A percentile compares a stretch with the other conserved stretches of the same genome.
These are phyloP conservation scores for Geosmithia putterillii DNA, from an alignment of 2,329 filamentous ascomycete genomes.

Conservation along the genomic window DNA sequence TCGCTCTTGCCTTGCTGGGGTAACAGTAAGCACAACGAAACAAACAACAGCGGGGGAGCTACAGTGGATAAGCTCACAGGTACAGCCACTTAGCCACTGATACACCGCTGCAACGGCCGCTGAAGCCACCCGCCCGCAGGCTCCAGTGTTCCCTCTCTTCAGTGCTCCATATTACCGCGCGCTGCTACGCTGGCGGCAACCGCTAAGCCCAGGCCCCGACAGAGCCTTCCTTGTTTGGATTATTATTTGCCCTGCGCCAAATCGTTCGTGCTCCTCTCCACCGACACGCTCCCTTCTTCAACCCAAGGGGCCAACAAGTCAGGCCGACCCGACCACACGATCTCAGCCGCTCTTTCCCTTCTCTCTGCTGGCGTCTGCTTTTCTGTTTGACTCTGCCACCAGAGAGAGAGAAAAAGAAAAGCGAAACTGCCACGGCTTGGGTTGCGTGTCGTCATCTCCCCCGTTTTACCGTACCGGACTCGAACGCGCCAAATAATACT, in stretches of 20 bases:
- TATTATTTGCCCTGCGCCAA: background rate
- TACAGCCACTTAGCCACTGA: too few relatives aligned
- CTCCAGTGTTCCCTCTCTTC: too few relatives aligned
- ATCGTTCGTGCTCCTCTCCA: background rate
- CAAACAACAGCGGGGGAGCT: too few relatives aligned
- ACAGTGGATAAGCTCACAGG: too few relatives aligned
- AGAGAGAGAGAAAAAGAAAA: background rate
- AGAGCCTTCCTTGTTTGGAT: too few relatives aligned
- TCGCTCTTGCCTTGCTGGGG: too few relatives aligned
- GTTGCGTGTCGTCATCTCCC: background rate
- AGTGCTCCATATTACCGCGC: too few relatives aligned
- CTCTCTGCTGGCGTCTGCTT: background rate
- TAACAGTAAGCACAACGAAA: too few relatives aligned
- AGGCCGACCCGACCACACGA: background rate
- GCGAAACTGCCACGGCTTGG: background rate
- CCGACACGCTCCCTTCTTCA: background rate
- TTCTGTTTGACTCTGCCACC: background rate
- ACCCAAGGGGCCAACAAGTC: background rate
- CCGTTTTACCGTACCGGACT: background rate
- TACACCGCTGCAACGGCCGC: too few relatives aligned
- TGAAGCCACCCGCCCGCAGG: too few relatives aligned
- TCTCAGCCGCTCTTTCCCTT: background rate
- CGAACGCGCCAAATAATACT: slow-evolving; percentile 2
- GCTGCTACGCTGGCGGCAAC: too few relatives aligned
- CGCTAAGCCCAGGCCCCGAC: too few relatives aligned